Percentiles rank a stretch among this genome's conserved stretches.
phyloP scores from a whole-genome alignment of 23 red algal species.

The Gracilaria vermiculophylla region DNA sequence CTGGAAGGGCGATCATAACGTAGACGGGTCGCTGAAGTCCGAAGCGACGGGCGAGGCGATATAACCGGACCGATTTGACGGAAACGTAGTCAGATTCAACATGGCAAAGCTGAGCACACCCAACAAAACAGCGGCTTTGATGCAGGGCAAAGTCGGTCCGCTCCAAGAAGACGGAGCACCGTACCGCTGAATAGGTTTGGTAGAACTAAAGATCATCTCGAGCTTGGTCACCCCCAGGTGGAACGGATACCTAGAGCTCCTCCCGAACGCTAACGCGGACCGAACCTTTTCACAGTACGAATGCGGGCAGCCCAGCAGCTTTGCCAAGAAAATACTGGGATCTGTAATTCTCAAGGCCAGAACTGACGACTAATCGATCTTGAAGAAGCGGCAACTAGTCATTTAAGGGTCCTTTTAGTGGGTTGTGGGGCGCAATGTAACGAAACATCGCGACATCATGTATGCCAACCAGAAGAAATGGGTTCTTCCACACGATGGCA shows the following conservation, averaged over 20 bases:
- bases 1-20: not conserved
- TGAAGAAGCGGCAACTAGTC: not conserved
- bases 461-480: not conserved
- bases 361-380: not conserved
- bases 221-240: not conserved
- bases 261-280: not conserved
- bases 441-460: constrained; percentile 3
- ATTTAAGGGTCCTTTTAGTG: not conserved
- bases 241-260: not conserved
- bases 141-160: no score
- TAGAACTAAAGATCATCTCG: not conserved
- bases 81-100: not conserved
- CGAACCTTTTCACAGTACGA: constrained; percentile 1
- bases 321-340: not conserved
- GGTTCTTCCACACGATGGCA: not conserved
- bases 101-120: not conserved
- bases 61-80: no score
- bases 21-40: not conserved
- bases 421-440: not conserved
- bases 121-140: not conserved
- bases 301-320: not conserved
- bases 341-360: not conserved
- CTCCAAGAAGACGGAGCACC: constrained; percentile 24
- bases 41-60: no score
- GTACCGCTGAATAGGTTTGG: not conserved